Base-by-base conservation (phyloP, 1,139 yeast species). In the Suhomyces guaymorum region DNA sequence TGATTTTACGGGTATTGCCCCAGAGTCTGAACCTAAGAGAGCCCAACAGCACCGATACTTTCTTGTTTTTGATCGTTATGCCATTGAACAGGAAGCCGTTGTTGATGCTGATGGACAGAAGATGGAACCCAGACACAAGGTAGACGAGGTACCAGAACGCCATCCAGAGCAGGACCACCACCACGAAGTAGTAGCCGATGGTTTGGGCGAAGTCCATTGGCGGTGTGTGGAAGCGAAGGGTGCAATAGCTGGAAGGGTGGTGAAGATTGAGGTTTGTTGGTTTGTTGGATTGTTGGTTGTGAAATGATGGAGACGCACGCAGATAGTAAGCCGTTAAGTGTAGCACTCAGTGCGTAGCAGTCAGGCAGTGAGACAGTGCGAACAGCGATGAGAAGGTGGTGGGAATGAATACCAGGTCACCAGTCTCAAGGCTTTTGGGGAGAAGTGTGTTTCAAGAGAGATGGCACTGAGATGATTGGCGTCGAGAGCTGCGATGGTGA, bases 41-140 rank as follows among this genome's bases (percentile, higher is more conserved):
- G 11, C 53, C 47, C 9, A 62, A 33, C 4, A 41, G 30, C 2
- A 68, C 13, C 6, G 40, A 28, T 3, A 39, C 14, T 10, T 35
- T 36, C 15, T 41, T 44, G 16, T 51, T 39, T 10, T 41, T 42
- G 26, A 61, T 35, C 5, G 55, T 37, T 17, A 70, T 47, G 10
- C 61, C 54, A 43, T 67, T 63, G 45, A 69, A 51, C 62, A 57
- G 63, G 4, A 70, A 38, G 12, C 75, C 75, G 47, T 69, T 69
- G 46, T 63, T 66, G 24, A 70, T 57, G 16, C 65, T 43, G 4
- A 70, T 37, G 14, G 63, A 56, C 23, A 54, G 49, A 24, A 70
- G 44, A 38, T 63, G 63, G 40, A 68, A 41, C 9, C 75, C 75
- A 4, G 59, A 47, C 2, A 59, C 10, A n/a, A 45, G 30, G 43